phyloP scores from a whole-genome alignment of 495 filamentous ascomycete species.

The Neurospora sp. region DNA sequence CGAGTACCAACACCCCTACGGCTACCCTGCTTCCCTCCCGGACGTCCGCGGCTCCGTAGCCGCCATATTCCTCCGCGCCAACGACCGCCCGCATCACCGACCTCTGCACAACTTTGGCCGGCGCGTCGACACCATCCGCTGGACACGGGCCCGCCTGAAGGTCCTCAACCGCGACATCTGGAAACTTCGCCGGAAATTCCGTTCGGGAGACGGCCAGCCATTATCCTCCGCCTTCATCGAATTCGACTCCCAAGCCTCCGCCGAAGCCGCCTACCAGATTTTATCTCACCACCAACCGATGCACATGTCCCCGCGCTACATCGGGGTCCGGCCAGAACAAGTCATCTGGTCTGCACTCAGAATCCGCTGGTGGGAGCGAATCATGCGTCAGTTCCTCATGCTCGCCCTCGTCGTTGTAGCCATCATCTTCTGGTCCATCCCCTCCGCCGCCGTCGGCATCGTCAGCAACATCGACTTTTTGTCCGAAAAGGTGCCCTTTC shows the following conservation, averaged over 20 bases:
- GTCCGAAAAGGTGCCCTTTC: conserved; percentile 47
- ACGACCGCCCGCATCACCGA: conserved; percentile 42
- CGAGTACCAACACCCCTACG: conserved; percentile 29
- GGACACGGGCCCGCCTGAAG: conserved; percentile 66
- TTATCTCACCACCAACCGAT: conserved; percentile 70
- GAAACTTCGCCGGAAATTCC: conserved; percentile 40
- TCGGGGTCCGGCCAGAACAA: conserved; percentile 66
- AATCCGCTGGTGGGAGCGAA: conserved; percentile 71
- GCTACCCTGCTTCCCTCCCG: conserved; percentile 25
- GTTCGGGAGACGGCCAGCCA: conserved; percentile 33
- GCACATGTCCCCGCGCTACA: conserved; percentile 78
- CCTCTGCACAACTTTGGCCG: conserved; percentile 43
- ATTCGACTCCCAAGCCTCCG: conserved; percentile 64
- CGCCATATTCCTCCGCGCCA: conserved; percentile 63
- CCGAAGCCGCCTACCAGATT: conserved; percentile 73
- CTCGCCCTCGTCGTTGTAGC: conserved; percentile 53
- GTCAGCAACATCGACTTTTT: conserved; percentile 71
- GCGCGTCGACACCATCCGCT: conserved; percentile 72
- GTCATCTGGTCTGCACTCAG: conserved; percentile 76
- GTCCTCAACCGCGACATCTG: conserved; percentile 63
- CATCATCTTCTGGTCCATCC: conserved; percentile 87
- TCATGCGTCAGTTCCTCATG: conserved; percentile 57
- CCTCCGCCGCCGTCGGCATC: conserved; percentile 65
- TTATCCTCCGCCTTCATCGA: conserved; percentile 71
- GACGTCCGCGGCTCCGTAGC: conserved; percentile 58